Percentiles rank a stretch among this genome's conserved stretches.
Conservation (phyloP, 2,329 filamentous ascomycete genomes). For the Dothiorella sarmentorum region DNA sequence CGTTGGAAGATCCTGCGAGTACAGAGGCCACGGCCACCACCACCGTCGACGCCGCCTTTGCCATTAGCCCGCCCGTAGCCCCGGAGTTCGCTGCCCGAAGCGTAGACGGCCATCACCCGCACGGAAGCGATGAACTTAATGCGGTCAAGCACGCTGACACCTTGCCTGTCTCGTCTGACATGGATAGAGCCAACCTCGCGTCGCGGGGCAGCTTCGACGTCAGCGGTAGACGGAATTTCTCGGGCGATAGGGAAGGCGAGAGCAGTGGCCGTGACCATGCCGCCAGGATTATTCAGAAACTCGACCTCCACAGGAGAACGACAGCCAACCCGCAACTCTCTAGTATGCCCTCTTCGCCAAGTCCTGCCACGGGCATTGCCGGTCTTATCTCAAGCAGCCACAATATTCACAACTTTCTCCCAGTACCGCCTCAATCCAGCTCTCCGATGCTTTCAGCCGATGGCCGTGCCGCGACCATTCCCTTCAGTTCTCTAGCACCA, state of each 20-base stretch:
- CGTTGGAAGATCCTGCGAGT: conserved; percentile 69
- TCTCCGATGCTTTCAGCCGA: conserved; percentile 34
- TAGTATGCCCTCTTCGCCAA: conserved; percentile 23
- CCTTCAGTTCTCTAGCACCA: conserved; percentile 69
- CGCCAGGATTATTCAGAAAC: conserved; percentile 84
- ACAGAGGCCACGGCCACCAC: conserved; percentile 45
- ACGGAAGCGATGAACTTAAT: conserved; percentile 52
- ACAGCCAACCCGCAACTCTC: conserved; percentile 53
- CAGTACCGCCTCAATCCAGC: conserved; percentile 8
- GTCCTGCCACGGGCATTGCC: conserved; percentile 62
- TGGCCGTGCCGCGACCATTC: conserved; percentile 38
- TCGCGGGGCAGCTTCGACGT: conserved; percentile 72
- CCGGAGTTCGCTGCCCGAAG: conserved; percentile 86
- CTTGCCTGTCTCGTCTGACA: conserved; percentile 61
- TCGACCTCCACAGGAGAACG: conserved; percentile 82
- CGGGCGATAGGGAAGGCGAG: conserved; percentile 63
- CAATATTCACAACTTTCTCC: conserved; percentile 18
- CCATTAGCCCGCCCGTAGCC: conserved; percentile 81
- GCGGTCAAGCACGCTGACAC: conserved; percentile 60
- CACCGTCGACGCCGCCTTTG: conserved; percentile 71
- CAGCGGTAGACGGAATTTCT: conserved; percentile 48
- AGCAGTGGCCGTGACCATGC: conserved; percentile 74
- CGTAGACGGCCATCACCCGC: conserved; percentile 61
- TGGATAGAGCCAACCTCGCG: conserved; percentile 45
- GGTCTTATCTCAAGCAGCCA: conserved; percentile 76